These are phyloP conservation scores for Neurospora sp. DNA, from an alignment of 495 filamentous ascomycete genomes.

Conservation along the genomic window DNA sequence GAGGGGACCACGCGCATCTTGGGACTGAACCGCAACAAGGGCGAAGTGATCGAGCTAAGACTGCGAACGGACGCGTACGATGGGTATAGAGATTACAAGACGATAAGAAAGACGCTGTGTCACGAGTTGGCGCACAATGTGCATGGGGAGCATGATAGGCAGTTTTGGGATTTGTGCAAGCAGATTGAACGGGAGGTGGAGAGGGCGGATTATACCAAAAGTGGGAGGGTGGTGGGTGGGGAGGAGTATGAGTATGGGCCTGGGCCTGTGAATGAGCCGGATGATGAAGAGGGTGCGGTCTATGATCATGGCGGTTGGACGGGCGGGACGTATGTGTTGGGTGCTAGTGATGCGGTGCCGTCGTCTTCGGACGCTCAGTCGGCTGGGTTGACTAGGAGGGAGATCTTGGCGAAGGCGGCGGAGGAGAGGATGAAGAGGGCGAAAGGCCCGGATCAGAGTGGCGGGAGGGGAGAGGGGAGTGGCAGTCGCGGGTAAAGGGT, in stretches of 20 bases:
- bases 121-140: constrained; percentile 95
- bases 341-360: constrained; percentile 23
- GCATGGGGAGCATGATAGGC: constrained; percentile 65
- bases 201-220: constrained; percentile 58
- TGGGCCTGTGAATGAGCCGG: constrained; percentile 1
- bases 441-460: constrained; percentile 12
- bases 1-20: constrained; percentile 63
- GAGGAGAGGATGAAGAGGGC: constrained; percentile 60
- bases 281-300: constrained; percentile 24
- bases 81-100: constrained; percentile 84
- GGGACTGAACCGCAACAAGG: constrained; percentile 78
- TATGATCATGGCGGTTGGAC: constrained; percentile 63
- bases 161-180: constrained; percentile 81
- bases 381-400: constrained; percentile 41
- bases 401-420: constrained; percentile 64
- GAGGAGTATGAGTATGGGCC: constrained; percentile 68
- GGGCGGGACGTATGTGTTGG: constrained; percentile 80
- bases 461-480: constrained; percentile 9
- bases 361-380: constrained; percentile 6
- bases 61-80: constrained; percentile 89
- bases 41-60: constrained; percentile 85
- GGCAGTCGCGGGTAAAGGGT: not conserved
- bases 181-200: constrained; percentile 85
- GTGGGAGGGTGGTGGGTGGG: constrained; percentile 52
- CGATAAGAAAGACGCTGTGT: constrained; percentile 82